Evolutionary conservation across 306 rosid species (phyloP).

Genomic region (Trifolium subterraneum): DNA sequence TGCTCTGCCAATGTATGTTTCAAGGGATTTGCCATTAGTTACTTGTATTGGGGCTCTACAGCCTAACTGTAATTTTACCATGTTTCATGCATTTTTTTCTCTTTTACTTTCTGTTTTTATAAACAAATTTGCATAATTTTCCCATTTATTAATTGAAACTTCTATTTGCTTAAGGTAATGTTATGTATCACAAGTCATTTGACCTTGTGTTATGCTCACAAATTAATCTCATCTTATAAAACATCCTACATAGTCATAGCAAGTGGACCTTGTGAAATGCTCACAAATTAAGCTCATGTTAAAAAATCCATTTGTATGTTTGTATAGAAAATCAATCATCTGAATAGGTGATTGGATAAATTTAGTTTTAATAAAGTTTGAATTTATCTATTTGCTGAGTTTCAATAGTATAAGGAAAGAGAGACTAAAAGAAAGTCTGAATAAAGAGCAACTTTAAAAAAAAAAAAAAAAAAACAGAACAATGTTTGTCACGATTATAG

Average conservation of each 20-base stretch:
- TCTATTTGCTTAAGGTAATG: conserved; percentile 57
- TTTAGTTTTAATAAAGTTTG: too few species aligned
- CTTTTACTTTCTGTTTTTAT: conserved; percentile 16
- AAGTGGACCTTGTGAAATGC: conserved; percentile 28
- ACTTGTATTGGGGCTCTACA: conserved; percentile 1
- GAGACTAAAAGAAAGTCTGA: too few species aligned
- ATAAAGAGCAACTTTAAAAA: too few species aligned
- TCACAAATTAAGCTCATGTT: too few species aligned
- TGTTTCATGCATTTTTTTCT: conserved; percentile 17
- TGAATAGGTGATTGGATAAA: too few species aligned
- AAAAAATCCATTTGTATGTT: too few species aligned
- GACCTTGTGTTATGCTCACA: neutral
- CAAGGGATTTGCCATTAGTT: conserved; percentile 14
- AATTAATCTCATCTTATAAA: conserved; percentile 22
- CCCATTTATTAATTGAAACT: conserved; percentile 28
- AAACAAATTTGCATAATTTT: neutral
- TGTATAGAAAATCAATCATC: too few species aligned
- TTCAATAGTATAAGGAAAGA: too few species aligned
- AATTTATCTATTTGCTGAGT: too few species aligned
- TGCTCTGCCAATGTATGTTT: conserved; percentile 15
- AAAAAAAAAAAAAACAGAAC: too few species aligned
- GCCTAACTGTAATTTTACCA: conserved; percentile 6
- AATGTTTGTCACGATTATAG: too few species aligned
- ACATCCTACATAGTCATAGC: conserved; percentile 17
- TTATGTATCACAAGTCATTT: conserved; percentile 13